These are phyloP conservation scores for Chamaecrista fasciculata DNA, from an alignment of 306 rosid species.

Conservation along the genomic window DNA sequence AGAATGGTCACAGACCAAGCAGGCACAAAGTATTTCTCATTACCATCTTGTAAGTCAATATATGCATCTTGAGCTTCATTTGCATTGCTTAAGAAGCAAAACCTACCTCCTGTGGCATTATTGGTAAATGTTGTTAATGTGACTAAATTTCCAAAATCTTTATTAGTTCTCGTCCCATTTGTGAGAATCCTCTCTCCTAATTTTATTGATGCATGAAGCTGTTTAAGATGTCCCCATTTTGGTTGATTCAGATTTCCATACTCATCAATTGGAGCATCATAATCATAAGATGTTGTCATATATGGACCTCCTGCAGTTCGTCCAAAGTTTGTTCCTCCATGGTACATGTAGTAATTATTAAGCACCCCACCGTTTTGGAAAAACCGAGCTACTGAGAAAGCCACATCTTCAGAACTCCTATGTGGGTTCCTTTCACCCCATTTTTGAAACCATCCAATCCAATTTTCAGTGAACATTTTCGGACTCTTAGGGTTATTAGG, in stretches of 20 bases:
- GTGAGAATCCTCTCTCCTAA: not conserved
- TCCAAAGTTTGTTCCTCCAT: too few species aligned
- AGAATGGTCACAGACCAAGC: too few species aligned
- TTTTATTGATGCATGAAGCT: conserved; percentile 18
- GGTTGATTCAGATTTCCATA: conserved; percentile 35
- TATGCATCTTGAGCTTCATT: not conserved
- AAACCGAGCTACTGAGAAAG: conserved; percentile 25
- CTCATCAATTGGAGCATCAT: conserved; percentile 38
- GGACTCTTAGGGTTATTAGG: too few species aligned
- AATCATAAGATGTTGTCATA: too few species aligned
- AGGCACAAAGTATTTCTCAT: conserved; percentile 1
- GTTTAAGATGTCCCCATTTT: conserved; percentile 41
- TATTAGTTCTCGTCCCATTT: not conserved
- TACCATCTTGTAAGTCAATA: conserved; percentile 13
- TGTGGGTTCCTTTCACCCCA: conserved; percentile 35
- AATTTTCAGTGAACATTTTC: conserved; percentile 39
- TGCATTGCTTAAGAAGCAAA: not conserved
- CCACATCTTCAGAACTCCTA: conserved; percentile 27
- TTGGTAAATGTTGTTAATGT: not conserved
- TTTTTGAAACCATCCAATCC: conserved; percentile 27
- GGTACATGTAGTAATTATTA: too few species aligned
- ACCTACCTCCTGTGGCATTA: conserved; percentile 16
- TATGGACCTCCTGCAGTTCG: too few species aligned
- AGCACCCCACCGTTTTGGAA: conserved; percentile 25
- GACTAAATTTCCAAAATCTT: too few species aligned